Base-by-base conservation (phyloP, 495 filamentous ascomycete genomes). In the Friedmanniomyces endolithicus region DNA sequence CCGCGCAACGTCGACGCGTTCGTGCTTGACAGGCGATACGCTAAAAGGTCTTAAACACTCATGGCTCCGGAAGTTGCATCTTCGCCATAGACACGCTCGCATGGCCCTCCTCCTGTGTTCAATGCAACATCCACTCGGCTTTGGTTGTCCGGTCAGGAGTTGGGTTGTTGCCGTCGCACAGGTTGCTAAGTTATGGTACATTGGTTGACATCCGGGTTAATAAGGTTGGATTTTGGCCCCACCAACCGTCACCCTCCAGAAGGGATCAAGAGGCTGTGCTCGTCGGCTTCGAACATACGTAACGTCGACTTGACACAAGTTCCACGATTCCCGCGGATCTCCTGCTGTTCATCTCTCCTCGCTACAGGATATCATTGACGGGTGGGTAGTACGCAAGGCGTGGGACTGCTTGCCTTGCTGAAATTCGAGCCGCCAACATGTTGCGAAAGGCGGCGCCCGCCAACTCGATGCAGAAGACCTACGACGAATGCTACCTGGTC, bases 401-500 rank as follows among this genome's bases (percentile, higher is more conserved):
- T n/a, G n/a, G 37, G 37, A 41, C 6, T 47, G 44, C 44, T 23
- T 2, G 44, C 24, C n/a, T n/a, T n/a, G n/a, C n/a, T n/a, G 3
- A 6, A 20, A 47, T 3, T 8, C 11, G 8, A 6, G 44, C 19
- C 3, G 19, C 2, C 47, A 50, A 3, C 22, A 48, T 50, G 33
- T 31, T 49, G n/a, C 45, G 31, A 72, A 84, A 78, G 74, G 87
- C 84, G 65, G 87, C 84, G 66, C 75, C 80, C 58, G 83, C 88
- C 67, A 81, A 82, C 52, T 53, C 61, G 20, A 75, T 96, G 68
- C 92, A 97, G 74, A 96, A 95, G 78, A 94, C 88, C 53, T 96
- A 96, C 71, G 89, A 97, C 73, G 88, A 96, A 64, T 88, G 86
- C 69, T 95, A 94, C 70, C 74, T 95, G 53, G 86, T 83, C 59